A percentile compares a stretch with the other conserved stretches of the same genome.
These are phyloP conservation scores for Ensete ventricosum DNA, from an alignment of 176 grass and related monocot species.

Conservation along the genomic window DNA sequence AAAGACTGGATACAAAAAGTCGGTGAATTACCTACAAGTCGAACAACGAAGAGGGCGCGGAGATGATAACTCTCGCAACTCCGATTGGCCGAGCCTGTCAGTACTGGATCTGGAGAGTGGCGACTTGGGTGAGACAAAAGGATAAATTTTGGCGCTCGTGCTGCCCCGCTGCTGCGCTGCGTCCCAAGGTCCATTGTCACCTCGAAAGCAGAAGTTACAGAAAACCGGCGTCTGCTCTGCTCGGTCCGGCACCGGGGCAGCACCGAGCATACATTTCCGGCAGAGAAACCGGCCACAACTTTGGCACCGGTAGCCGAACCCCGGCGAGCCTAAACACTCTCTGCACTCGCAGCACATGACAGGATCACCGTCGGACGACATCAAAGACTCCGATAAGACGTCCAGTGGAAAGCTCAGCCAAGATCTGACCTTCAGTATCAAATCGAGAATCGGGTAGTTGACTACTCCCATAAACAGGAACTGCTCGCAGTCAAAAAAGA, in stretches of 20 bases:
- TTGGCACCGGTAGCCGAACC: background rate
- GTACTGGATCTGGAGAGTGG: conserved; percentile 39
- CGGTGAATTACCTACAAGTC: conserved; percentile 34
- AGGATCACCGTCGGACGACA: conserved; percentile 15
- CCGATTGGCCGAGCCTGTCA: conserved; percentile 13
- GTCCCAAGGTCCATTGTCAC: background rate
- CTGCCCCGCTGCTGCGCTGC: background rate
- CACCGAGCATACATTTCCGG: conserved; percentile 12
- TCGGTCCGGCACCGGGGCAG: background rate
- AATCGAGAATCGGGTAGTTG: conserved; percentile 40
- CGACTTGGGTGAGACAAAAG: conserved; percentile 14
- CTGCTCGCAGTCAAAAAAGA: conserved; percentile 21
- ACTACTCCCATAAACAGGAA: conserved; percentile 57
- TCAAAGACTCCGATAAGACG: conserved; percentile 23
- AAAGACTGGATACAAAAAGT: conserved; percentile 7
- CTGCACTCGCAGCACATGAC: conserved; percentile 32
- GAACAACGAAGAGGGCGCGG: conserved; percentile 25
- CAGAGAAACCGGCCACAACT: conserved; percentile 15
- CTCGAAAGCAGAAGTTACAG: conserved; percentile 21
- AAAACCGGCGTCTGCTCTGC: background rate
- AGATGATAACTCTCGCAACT: conserved; percentile 52
- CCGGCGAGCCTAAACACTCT: background rate
- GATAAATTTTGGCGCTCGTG: background rate
- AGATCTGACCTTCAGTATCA: conserved; percentile 49
- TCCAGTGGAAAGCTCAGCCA: conserved; percentile 30